Percentiles rank a stretch among this genome's conserved stretches.
Evolutionary conservation across 305 asterid species (phyloP).

Genomic region (Stenogyne calaminthoides): DNA sequence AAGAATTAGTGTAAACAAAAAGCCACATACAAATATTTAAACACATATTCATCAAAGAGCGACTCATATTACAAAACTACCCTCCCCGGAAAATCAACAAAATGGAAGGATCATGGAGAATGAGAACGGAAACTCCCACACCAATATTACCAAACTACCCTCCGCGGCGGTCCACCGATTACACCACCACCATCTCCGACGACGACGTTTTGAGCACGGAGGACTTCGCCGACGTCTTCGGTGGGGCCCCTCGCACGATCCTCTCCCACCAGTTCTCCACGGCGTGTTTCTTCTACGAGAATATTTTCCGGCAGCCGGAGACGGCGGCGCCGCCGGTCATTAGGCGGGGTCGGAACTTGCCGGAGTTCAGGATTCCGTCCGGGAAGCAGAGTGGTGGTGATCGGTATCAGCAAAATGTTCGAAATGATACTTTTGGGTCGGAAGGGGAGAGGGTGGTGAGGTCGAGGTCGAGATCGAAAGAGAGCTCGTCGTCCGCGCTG

Average conservation of each 20-base stretch:
- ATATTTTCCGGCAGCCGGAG: slow-evolving; percentile 52
- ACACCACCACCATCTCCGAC: slow-evolving; percentile 26
- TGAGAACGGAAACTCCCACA: slow-evolving; percentile 45
- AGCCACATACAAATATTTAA: neutral
- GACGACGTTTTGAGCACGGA: slow-evolving; percentile 38
- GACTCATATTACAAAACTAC: neutral
- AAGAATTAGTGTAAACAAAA: neutral
- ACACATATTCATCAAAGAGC: neutral
- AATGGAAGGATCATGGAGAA: slow-evolving; percentile 62
- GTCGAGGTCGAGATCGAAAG: slow-evolving; percentile 64
- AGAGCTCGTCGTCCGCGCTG: slow-evolving; percentile 67
- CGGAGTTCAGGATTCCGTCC: slow-evolving; percentile 56
- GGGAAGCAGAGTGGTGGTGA: slow-evolving; percentile 28
- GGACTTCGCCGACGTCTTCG: slow-evolving; percentile 71
- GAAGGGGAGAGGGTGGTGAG: slow-evolving; percentile 46
- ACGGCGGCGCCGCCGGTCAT: slow-evolving; percentile 15
- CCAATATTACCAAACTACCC: slow-evolving; percentile 32
- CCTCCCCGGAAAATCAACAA: slow-evolving; percentile 24
- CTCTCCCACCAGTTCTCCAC: slow-evolving; percentile 55
- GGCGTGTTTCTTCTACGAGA: slow-evolving; percentile 45
- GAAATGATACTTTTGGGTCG: slow-evolving; percentile 57
- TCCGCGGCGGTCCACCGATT: slow-evolving; percentile 48
- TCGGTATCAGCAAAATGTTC: slow-evolving; percentile 8
- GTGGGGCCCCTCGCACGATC: slow-evolving; percentile 69
- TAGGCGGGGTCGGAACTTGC: slow-evolving; percentile 53